Conservation (phyloP, 805 yeast species). For the Grigorovia transvaalensis region DNA sequence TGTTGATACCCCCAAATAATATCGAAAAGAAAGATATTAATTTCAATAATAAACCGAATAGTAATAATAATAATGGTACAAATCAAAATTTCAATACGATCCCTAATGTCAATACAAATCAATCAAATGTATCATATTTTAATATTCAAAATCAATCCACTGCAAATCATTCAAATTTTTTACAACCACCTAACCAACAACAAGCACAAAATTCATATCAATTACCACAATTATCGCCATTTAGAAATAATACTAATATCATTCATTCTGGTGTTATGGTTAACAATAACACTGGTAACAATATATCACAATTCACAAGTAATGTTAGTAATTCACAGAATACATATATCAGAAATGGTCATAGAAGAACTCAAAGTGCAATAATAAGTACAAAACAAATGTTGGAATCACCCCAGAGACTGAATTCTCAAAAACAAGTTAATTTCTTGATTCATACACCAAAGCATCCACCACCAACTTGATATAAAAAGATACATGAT, state of each 20-base stretch:
- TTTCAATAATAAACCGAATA: background rate
- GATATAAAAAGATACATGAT: background rate
- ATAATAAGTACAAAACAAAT: slow-evolving; percentile 6
- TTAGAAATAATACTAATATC: background rate
- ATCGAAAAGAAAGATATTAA: background rate
- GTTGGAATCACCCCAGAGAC: slow-evolving; percentile 9
- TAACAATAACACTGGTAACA: background rate
- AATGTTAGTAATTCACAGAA: background rate
- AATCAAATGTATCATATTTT: background rate
- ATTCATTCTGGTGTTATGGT: too few relatives aligned
- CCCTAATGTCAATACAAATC: background rate
- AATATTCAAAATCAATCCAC: background rate
- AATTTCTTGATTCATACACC: slow-evolving; percentile 27
- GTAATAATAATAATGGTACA: background rate
- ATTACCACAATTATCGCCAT: background rate
- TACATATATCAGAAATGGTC: slow-evolving; percentile 7
- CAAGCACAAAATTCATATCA: background rate
- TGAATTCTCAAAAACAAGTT: slow-evolving; percentile 16
- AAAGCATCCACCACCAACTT: slow-evolving; percentile 27
- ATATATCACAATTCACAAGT: background rate
- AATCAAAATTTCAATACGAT: background rate
- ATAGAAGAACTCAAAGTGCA: slow-evolving; percentile 24
- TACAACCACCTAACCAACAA: background rate
- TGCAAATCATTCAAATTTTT: background rate
- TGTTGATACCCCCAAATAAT: background rate